Evolutionary conservation across 1,284 basidiomycete species (phyloP).

Genomic region (Microbotryomycetes sp.): DNA sequence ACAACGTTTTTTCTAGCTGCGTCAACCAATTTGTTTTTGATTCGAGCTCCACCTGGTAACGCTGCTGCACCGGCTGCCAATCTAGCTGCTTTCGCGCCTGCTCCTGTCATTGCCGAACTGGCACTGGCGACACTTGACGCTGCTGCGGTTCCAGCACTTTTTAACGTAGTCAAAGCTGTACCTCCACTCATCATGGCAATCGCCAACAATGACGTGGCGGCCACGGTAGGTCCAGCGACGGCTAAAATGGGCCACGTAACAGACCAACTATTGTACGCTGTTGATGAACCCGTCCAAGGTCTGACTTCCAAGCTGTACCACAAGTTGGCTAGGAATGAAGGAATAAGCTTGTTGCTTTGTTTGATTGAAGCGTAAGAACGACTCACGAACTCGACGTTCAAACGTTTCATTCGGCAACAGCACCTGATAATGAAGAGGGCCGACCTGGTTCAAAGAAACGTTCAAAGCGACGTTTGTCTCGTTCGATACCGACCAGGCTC

Average conservation of each 20-base stretch:
- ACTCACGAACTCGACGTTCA: slow-evolving; percentile 27
- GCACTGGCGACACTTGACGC: slow-evolving; percentile 11
- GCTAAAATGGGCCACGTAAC: slow-evolving; percentile 30
- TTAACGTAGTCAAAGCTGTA: slow-evolving; percentile 25
- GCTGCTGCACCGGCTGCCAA: slow-evolving; percentile 17
- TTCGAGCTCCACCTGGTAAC: slow-evolving; percentile 19
- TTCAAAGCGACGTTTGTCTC: slow-evolving; percentile 27
- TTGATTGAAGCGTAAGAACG: too few species aligned
- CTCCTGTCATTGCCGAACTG: background rate
- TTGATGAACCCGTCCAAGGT: slow-evolving; percentile 18
- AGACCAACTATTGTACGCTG: slow-evolving; percentile 21
- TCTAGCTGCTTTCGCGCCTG: slow-evolving; percentile 4
- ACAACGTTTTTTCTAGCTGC: slow-evolving; percentile 21
- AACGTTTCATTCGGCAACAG: slow-evolving; percentile 24
- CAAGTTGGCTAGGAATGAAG: slow-evolving; percentile 10
- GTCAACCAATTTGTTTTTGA: slow-evolving; percentile 23
- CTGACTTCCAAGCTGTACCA: slow-evolving; percentile 26
- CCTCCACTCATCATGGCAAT: slow-evolving; percentile 24
- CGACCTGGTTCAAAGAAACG: slow-evolving; percentile 29
- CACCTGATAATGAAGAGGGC: slow-evolving; percentile 24
- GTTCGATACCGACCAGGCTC: slow-evolving; percentile 22
- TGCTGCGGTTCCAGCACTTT: slow-evolving; percentile 11
- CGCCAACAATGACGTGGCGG: slow-evolving; percentile 23
- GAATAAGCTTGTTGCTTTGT: background rate
- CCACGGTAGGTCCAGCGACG: slow-evolving; percentile 23